These are phyloP conservation scores for Termitomyces sp. DNA, from an alignment of 768 basidiomycete genomes.

Conservation along the genomic window DNA sequence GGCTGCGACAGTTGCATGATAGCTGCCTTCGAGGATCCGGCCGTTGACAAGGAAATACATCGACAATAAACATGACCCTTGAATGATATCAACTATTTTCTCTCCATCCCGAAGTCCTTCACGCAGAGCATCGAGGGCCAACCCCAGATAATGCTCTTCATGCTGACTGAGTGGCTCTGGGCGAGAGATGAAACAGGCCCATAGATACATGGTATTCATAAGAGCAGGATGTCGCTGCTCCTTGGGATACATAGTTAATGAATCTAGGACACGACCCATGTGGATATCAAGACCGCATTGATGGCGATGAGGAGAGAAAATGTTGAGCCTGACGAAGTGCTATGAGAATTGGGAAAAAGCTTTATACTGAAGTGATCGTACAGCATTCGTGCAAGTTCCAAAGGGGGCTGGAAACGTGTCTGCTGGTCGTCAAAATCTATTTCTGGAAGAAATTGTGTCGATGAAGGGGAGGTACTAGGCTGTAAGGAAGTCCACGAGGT, in stretches of 20 bases:
- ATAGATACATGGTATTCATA: conserved; percentile 77
- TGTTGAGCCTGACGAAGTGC: conserved; percentile 51
- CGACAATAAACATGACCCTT: conserved; percentile 71
- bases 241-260: conserved; percentile 42
- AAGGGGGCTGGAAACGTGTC: conserved; percentile 40
- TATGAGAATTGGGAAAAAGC: conserved; percentile 10
- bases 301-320: conserved; percentile 69
- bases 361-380: conserved; percentile 27
- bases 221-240: conserved; percentile 74
- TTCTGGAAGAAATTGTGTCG: conserved; percentile 42
- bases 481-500: conserved; percentile 45
- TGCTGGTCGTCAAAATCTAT: conserved; percentile 49
- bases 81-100: conserved; percentile 65
- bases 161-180: conserved; percentile 66
- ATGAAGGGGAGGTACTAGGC: conserved; percentile 45
- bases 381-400: conserved; percentile 66
- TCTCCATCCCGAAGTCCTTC: conserved; percentile 55
- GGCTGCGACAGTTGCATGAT: conserved; percentile 71
- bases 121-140: conserved; percentile 56
- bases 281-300: conserved; percentile 72
- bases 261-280: conserved; percentile 60
- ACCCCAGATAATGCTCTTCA: conserved; percentile 66
- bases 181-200: conserved; percentile 78
- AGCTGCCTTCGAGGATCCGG: conserved; percentile 71
- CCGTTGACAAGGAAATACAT: conserved; percentile 76